phyloP scores from a whole-genome alignment of 2,329 filamentous ascomycete species.

The Pseudocercospora eumusae region DNA sequence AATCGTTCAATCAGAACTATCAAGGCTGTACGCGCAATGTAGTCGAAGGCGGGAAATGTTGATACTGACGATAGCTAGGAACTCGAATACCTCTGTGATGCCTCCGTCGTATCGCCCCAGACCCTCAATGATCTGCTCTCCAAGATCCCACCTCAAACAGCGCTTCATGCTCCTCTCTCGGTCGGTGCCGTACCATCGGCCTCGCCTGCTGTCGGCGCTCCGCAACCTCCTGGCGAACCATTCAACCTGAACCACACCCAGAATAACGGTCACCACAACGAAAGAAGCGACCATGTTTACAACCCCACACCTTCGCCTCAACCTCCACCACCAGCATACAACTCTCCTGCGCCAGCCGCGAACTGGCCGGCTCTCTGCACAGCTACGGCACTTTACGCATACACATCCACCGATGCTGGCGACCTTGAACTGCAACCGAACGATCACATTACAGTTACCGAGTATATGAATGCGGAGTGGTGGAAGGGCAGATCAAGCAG shows the following conservation, averaged over 20 bases:
- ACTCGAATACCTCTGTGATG: constrained; percentile 84
- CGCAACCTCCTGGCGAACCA: constrained; percentile 32
- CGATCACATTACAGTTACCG: constrained; percentile 76
- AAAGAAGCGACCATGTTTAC: constrained; percentile 45
- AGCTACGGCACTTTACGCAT: constrained; percentile 81
- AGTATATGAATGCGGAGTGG: constrained; percentile 97
- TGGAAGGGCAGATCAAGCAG: constrained; percentile 84
- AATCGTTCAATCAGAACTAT: constrained; percentile 86
- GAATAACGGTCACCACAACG: constrained; percentile 32
- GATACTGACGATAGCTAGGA: constrained; percentile 59
- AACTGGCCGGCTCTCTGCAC: constrained; percentile 60
- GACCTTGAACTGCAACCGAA: constrained; percentile 80
- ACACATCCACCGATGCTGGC: constrained; percentile 75
- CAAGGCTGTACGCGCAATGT: constrained; percentile 66
- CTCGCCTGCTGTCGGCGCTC: constrained; percentile 23
- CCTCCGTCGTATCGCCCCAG: constrained; percentile 72
- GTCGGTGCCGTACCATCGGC: constrained; percentile 42
- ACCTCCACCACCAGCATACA: constrained; percentile 58
- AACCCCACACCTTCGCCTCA: constrained; percentile 43
- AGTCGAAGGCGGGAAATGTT: neutral
- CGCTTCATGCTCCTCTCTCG: constrained; percentile 50
- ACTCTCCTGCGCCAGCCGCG: constrained; percentile 51
- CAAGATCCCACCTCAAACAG: constrained; percentile 71
- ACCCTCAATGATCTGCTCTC: constrained; percentile 73
- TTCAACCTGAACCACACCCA: constrained; percentile 39